These are phyloP conservation scores for Polytrichum commune DNA, from an alignment of 225 moss, liverwort and hornwort genomes.

Conservation along the genomic window DNA sequence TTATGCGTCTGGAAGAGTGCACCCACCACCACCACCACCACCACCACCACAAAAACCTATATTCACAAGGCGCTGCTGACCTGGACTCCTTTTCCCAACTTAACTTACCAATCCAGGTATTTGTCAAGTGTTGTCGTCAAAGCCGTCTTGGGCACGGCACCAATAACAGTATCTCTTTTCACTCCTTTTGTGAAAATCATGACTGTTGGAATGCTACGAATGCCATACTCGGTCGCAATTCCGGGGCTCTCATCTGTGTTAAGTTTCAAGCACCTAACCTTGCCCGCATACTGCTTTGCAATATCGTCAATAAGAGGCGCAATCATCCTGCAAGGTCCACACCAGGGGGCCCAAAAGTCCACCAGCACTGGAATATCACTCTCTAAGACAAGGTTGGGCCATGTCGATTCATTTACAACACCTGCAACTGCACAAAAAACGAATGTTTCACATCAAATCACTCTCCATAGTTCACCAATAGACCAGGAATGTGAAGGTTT, in stretches of 20 bases:
- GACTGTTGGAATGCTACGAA: conserved; percentile 91
- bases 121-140: conserved; percentile 80
- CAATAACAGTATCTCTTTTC: conserved; percentile 87
- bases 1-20: no score
- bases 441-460: no score
- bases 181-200: conserved; percentile 89
- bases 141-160: conserved; percentile 82
- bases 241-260: conserved; percentile 88
- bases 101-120: conserved; percentile 67
- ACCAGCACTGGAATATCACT: conserved; percentile 80
- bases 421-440: conserved; percentile 41
- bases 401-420: conserved; percentile 61
- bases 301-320: conserved; percentile 84
- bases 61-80: no score
- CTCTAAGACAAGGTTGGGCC: conserved; percentile 66
- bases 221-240: conserved; percentile 86
- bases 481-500: no score
- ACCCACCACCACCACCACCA: no score
- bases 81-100: background rate
- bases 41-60: no score
- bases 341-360: conserved; percentile 98
- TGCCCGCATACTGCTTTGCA: conserved; percentile 75
- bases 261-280: conserved; percentile 83
- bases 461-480: no score
- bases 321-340: conserved; percentile 97